Percentiles rank a stretch among this genome's conserved stretches.
phyloP scores from a whole-genome alignment of 306 rosid species.

The Cicer bijugum region DNA sequence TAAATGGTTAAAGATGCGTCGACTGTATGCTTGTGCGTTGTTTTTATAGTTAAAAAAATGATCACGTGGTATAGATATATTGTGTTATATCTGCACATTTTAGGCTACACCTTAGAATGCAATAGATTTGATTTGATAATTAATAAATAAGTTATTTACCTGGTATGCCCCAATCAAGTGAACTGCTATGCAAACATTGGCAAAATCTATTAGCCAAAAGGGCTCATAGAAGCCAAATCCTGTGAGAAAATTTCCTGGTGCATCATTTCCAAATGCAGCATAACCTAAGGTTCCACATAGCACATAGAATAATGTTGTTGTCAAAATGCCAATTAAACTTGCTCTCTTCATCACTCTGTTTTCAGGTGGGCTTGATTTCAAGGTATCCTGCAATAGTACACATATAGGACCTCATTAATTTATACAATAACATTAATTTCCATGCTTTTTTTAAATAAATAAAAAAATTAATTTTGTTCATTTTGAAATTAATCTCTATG shows the following conservation, averaged over 20 bases:
- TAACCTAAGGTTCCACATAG: constrained; percentile 88
- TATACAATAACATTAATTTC: no score
- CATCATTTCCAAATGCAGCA: constrained; percentile 91
- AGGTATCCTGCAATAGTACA: constrained; percentile 71
- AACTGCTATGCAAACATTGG: constrained; percentile 85
- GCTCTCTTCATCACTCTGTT: constrained; percentile 89
- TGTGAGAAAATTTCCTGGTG: constrained; percentile 97
- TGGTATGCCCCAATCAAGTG: constrained; percentile 93
- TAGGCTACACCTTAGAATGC: neutral
- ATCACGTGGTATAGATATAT: no score
- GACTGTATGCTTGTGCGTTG: no score
- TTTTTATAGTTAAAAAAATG: no score
- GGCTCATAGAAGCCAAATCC: constrained; percentile 99
- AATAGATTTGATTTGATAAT: neutral
- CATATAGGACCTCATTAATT: neutral
- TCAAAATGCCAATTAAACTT: constrained; percentile 69
- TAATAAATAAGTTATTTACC: constrained; percentile 47
- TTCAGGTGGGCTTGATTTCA: constrained; percentile 85
- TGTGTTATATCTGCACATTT: neutral
- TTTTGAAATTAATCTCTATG: no score
- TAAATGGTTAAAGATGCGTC: no score
- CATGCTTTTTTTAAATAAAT: no score
- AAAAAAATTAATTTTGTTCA: no score
- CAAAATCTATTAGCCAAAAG: constrained; percentile 90
- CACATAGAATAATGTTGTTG: constrained; percentile 80